These are phyloP conservation scores for Pseudogymnoascus sp. DNA, from an alignment of 2,329 filamentous ascomycete species.

Conservation along the genomic window DNA sequence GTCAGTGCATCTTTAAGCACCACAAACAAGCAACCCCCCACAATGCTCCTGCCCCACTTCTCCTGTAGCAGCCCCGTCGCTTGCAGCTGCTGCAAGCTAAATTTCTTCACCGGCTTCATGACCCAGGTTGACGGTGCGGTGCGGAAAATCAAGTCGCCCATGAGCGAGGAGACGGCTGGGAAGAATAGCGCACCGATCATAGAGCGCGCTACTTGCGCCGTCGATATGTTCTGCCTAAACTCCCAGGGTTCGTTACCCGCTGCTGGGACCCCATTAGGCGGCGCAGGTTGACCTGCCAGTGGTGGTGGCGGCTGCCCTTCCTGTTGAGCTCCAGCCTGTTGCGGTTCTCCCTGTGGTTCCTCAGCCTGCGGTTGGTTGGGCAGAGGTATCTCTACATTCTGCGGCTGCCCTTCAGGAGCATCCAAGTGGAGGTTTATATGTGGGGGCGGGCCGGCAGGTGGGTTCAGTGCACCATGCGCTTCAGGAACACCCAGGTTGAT, in stretches of 20 bases:
- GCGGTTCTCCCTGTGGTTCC: not conserved
- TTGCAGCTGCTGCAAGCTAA: slow-evolving; percentile 26
- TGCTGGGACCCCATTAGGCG: not conserved
- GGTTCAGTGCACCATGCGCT: not conserved
- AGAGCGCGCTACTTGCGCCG: slow-evolving; percentile 49
- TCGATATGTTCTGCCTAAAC: slow-evolving; percentile 34
- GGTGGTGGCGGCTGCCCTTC: not conserved
- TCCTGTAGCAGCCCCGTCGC: slow-evolving; percentile 67
- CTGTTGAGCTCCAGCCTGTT: not conserved
- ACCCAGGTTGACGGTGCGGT: slow-evolving; percentile 64
- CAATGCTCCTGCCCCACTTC: slow-evolving; percentile 80
- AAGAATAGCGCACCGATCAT: slow-evolving; percentile 68
- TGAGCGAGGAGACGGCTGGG: slow-evolving; percentile 69
- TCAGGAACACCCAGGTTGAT: not conserved
- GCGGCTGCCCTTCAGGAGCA: not conserved
- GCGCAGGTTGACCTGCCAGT: not conserved
- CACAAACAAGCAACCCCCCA: slow-evolving; percentile 83
- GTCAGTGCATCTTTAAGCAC: slow-evolving; percentile 64
- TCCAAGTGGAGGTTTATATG: not conserved
- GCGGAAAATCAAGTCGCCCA: slow-evolving; percentile 67
- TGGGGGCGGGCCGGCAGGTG: not conserved
- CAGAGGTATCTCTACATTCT: not conserved
- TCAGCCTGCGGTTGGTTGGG: not conserved
- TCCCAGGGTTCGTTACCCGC: slow-evolving; percentile 16
- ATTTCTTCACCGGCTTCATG: slow-evolving; percentile 29